Base-by-base conservation (phyloP, 805 yeast genomes). In the Myxozyma lipomycoides region DNA sequence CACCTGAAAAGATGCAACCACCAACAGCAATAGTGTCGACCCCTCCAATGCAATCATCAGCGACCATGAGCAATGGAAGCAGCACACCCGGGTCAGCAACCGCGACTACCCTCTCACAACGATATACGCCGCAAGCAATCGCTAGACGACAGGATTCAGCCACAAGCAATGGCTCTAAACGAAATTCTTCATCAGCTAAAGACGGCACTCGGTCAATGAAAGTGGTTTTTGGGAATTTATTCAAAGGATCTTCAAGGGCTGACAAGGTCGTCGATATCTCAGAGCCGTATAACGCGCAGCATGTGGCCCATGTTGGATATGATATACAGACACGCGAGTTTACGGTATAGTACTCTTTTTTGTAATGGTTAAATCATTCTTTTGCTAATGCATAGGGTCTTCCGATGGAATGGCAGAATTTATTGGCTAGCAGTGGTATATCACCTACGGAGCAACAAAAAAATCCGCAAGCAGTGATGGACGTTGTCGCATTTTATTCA, bases 281-380 rank as follows among this genome's bases (percentile, higher is more conserved):
- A n/a, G 83, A 88, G 0, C 98, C 98, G 0, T 88, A 84, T 67
- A 88, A 87, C 62, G 84, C 93, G 17, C 83, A 86, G 63, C 96
- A 90, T 64, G 84, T 88, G 32, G 88, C 93, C 18, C 95, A 87
- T 64, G 95, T 87, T 17, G 93, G 89, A 24, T 80, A 83, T 39
- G 89, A 86, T 66, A 67, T 75, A 12, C 81, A 79, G 58, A 80
- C 86, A 28, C 89, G 91, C 6, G 81, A 84, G 39, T 86, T 81
- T 61, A 84, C 61, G 6, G 60, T 49, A 44, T 10, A 51, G 34
- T 4, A n/a, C 7, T 9, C 15, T 17, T 24, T 18, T 7, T 17
- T 4, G 17, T 18, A 41, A 9, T 4, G 12, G 4, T 35, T 18
- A 19, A 9, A 9, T 36, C 17, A 26, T 18, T 30, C n/a, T 7